phyloP scores from a whole-genome alignment of 2,329 filamentous ascomycete genomes.

The Xylogone sp. region DNA sequence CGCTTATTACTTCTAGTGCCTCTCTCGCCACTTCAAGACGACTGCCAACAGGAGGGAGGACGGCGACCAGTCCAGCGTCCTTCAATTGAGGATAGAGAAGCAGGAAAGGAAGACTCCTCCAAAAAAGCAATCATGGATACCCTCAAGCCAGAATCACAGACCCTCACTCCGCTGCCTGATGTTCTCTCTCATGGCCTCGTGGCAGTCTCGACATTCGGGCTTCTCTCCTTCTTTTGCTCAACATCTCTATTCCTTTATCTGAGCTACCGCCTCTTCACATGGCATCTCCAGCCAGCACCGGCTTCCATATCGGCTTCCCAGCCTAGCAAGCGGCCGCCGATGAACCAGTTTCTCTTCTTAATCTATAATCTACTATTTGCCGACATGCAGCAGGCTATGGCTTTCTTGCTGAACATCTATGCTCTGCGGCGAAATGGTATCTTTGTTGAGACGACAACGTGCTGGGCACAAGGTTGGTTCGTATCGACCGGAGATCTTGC shows the following conservation, averaged over 20 bases:
- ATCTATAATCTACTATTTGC: conserved; percentile 67
- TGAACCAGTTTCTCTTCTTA: conserved; percentile 66
- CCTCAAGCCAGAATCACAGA: conserved; percentile 14
- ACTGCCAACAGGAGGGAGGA: too few relatives aligned
- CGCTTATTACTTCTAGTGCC: neutral
- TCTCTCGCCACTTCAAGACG: too few relatives aligned
- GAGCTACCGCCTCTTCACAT: conserved; percentile 30
- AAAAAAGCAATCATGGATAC: conserved; percentile 1
- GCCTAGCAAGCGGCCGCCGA: conserved; percentile 22
- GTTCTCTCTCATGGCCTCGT: conserved; percentile 34
- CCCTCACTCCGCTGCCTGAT: conserved; percentile 22
- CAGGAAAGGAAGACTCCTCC: neutral
- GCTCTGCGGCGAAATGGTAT: conserved; percentile 55
- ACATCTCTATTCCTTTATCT: conserved; percentile 38
- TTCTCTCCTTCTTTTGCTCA: conserved; percentile 43
- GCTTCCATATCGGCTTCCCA: conserved; percentile 5
- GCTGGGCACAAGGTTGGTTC: conserved; percentile 65
- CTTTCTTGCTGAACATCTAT: conserved; percentile 59
- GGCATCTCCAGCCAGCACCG: conserved; percentile 12
- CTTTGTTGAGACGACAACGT: conserved; percentile 48
- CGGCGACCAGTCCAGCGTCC: neutral
- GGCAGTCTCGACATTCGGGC: conserved; percentile 39
- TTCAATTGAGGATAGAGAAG: neutral
- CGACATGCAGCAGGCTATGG: conserved; percentile 62
- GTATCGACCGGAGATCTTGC: conserved; percentile 63